Base-by-base conservation (phyloP, 1,139 yeast species). In the Lipomyces yarrowii region DNA sequence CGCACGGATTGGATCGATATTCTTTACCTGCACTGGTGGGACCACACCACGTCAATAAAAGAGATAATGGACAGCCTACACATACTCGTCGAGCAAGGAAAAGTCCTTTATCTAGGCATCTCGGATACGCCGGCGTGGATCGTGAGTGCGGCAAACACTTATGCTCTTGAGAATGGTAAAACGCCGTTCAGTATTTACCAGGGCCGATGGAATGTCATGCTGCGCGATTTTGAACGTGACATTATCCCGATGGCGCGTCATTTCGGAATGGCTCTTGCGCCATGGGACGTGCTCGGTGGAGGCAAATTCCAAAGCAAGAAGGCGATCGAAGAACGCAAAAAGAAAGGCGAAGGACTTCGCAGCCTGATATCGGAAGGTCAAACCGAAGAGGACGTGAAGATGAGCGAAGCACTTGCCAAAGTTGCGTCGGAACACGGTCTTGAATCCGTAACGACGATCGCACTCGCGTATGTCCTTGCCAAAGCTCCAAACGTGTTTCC, bases 41-140 rank as follows among this genome's bases (percentile, higher is more conserved):
- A 73, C 56, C 65, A 70, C 62, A 68, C 73, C 26, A 69, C 73
- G n/a, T 68, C 73, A 6, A 69, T 73, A n/a, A 70, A 71, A 15
- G 75, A 73, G 60, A 57, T 72, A 52, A 73, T 73, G 75, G 71
- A 71, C 52, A 61, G 71, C n/a, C 67, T 73, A 10, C 70, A 73
- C 63, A 64, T 68, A 37, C 69, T 73, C 15, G 72, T 73, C 15
- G 57, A 18, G 3, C 42, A 63, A 8, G 72, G 72, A 2, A 70
- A 70, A 59, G 72, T 70, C 10, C 62, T 72, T 35, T 73, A 73
- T 56, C 70, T 73, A 18, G 75, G 75, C 7, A 63, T 70, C 15
- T 71, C 73, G 13, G 75, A 73, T 55, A 65, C 73, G 1, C 75
- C 75, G 11, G 75, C 75, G 10, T 73, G 75, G 75, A 63, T 73